Conservation (phyloP, 345 rosid species). For the Hibiscus trionum region DNA sequence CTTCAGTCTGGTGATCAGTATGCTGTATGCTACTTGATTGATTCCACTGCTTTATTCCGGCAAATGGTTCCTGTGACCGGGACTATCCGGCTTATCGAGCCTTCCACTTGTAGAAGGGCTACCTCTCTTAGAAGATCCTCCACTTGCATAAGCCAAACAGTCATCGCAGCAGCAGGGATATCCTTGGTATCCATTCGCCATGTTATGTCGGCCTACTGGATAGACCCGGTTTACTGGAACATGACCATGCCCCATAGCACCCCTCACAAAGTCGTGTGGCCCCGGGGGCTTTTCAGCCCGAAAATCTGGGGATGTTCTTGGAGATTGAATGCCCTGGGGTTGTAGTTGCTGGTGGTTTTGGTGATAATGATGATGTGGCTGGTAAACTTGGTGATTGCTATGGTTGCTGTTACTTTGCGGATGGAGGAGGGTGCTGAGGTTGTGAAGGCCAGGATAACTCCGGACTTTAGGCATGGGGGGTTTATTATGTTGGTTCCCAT, state of each 20-base stretch:
- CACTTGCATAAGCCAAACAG: conserved; percentile 2
- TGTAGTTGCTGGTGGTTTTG: conserved; percentile 17
- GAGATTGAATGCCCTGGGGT: conserved; percentile 21
- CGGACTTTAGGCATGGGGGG: conserved; percentile 47
- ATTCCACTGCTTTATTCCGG: conserved; percentile 2
- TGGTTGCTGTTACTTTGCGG: conserved; percentile 7
- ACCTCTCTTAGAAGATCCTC: conserved; percentile 28
- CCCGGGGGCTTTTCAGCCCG: conserved; percentile 15
- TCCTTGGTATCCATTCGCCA: conserved; percentile 23
- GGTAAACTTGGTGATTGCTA: conserved; percentile 16
- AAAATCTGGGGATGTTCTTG: conserved; percentile 28
- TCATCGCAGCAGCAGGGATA: conserved; percentile 27
- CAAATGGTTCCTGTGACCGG: conserved; percentile 16
- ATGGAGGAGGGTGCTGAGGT: conserved; percentile 15
- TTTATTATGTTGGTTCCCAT: conserved; percentile 19
- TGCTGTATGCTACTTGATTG: background rate
- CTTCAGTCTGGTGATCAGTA: background rate
- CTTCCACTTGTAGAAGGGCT: conserved; percentile 37
- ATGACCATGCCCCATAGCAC: conserved; percentile 13
- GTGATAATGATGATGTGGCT: conserved; percentile 24
- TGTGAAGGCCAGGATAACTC: conserved; percentile 59
- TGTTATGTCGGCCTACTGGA: conserved; percentile 14
- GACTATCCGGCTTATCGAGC: conserved; percentile 11
- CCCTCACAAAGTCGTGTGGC: conserved; percentile 19
- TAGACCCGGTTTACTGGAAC: conserved; percentile 9